Evolutionary conservation across 1,284 basidiomycete species (phyloP), one percentile per base, ranked within the genome.

Genomic region (Ustilago curta): DNA sequence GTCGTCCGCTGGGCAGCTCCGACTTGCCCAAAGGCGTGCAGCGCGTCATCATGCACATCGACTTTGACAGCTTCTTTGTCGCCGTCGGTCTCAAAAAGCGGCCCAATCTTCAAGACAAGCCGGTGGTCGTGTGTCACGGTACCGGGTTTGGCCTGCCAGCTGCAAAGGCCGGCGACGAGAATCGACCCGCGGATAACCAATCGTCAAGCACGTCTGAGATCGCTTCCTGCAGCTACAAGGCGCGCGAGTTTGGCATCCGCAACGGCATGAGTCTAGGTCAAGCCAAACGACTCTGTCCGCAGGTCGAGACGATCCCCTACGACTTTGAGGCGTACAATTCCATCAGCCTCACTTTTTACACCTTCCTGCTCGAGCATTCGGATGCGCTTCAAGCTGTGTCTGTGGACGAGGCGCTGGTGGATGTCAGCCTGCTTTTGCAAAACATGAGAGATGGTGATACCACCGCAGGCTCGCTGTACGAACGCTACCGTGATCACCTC

Each of bases 21-120:
- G 61, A 73, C 54, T 70, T 78, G 31, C 73, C 85, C 7, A 81
- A 70, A 19, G 85, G 85, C 3, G 75, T 82, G 2, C 88, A 57
- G 6, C 79, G 82, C 19, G 75, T 79, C 32, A 74, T 83, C 50
- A 78, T 83, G 78, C 82, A 84, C 59, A 74, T 83, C 55, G 83
- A 84, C 70, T 98, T 99, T 80, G 96, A 99, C 83, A 94, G 92
- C 80, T 99, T 98, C 88, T 99, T 99, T 82, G 95, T 97, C 27
- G 77, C 64, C 4, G 82, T 83, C 16, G 80, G 79, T 12, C 64
- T 84, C 35, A 78, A 76, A 19, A 68, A 71, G 27, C 68, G 78
- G 0, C 81, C 80, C 1, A 77, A 80, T 27, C 65, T 83, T 27
- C 47, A 53, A 18, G 71, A 71, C 47, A 76, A 92, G 83, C 93